Conservation (phyloP, 2,329 filamentous ascomycete genomes). For the Sporothrix inflata region DNA sequence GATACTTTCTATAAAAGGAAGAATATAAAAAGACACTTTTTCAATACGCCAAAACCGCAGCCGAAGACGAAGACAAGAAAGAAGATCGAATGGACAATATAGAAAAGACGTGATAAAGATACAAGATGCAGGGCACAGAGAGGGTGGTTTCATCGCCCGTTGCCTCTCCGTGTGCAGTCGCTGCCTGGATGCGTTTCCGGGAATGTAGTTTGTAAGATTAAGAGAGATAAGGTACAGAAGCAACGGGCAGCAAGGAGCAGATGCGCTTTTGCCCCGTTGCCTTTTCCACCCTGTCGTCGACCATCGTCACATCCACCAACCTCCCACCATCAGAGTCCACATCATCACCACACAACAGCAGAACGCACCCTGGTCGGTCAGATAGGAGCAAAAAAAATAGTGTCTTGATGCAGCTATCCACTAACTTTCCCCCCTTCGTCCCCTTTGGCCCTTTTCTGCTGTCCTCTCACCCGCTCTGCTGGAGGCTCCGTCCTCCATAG, state of each 20-base stretch:
- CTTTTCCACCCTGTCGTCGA: background rate
- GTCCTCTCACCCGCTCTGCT: background rate
- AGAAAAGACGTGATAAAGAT: background rate
- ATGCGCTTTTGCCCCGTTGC: background rate
- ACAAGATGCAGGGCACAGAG: background rate
- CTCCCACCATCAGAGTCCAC: background rate
- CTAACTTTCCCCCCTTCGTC: background rate
- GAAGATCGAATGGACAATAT: background rate
- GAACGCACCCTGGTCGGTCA: background rate
- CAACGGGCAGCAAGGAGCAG: background rate
- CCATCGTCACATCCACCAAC: background rate
- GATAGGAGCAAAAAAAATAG: slow-evolving; percentile 9
- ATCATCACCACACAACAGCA: background rate
- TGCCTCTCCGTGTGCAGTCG: background rate
- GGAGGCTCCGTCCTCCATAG: slow-evolving; percentile 13
- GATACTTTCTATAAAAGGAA: background rate
- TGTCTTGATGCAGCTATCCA: slow-evolving; percentile 11
- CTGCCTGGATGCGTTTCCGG: background rate
- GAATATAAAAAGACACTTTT: background rate
- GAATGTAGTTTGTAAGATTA: background rate
- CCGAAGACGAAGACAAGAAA: background rate
- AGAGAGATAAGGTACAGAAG: background rate
- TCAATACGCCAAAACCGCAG: background rate
- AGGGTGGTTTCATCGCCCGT: background rate
- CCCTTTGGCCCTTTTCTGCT: background rate